Evolutionary conservation across 345 rosid species (phyloP).

Genomic region (Heritiera fomes): DNA sequence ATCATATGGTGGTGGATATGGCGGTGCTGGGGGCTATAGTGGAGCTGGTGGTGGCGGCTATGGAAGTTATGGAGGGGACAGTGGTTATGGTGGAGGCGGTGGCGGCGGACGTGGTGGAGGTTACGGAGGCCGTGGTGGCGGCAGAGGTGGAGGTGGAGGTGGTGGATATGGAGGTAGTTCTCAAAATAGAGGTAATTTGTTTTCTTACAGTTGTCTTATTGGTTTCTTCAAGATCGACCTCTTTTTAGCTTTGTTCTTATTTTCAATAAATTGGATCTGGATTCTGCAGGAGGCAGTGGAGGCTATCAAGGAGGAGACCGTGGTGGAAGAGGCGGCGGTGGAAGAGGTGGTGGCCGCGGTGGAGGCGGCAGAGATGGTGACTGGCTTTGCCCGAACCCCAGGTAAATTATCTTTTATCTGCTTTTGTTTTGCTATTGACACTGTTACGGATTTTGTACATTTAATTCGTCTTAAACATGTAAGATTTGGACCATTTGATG

Average conservation of each 20-base stretch:
- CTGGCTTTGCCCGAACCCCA: slow-evolving; percentile 92
- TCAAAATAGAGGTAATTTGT: slow-evolving; percentile 46
- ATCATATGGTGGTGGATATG: neutral
- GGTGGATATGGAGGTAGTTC: slow-evolving; percentile 61
- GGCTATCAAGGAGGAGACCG: slow-evolving; percentile 80
- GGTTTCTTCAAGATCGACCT: neutral
- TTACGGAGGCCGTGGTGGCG: slow-evolving; percentile 49
- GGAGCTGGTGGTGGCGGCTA: slow-evolving; percentile 37
- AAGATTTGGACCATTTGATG: neutral
- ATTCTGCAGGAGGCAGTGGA: slow-evolving; percentile 38
- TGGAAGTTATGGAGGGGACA: slow-evolving; percentile 40
- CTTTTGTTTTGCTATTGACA: neutral
- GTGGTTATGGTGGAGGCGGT: slow-evolving; percentile 35
- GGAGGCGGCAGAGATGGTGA: slow-evolving; percentile 94
- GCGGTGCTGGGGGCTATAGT: slow-evolving; percentile 5
- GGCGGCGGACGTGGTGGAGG: slow-evolving; percentile 43
- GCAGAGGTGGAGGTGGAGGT: slow-evolving; percentile 53
- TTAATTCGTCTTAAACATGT: neutral
- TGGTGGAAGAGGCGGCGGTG: slow-evolving; percentile 61
- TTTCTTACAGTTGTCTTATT: neutral
- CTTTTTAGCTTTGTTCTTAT: neutral
- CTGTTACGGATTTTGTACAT: neutral
- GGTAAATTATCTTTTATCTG: slow-evolving; percentile 39
- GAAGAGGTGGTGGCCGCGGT: slow-evolving; percentile 63
- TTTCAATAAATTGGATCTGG: neutral